A percentile compares a stretch with the other conserved stretches of the same genome.
These are phyloP conservation scores for Austroboletus novae-zelandiae DNA, from an alignment of 1,284 basidiomycete genomes.

Conservation along the genomic window DNA sequence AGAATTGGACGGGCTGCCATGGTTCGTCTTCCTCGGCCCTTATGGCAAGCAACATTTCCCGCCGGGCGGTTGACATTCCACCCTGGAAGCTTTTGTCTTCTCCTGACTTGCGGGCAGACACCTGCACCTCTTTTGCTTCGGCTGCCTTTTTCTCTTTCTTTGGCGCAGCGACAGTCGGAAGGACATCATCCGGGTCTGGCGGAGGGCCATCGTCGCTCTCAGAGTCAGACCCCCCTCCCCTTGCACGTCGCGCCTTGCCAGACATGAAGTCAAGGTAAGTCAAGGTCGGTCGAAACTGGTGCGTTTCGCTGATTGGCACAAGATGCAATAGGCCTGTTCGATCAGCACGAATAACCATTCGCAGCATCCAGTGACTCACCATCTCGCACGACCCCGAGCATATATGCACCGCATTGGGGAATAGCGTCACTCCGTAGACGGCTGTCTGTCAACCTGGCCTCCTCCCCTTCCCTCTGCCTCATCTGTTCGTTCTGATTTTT, in stretches of 20 bases:
- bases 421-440: constrained; percentile 72
- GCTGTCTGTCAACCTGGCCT: constrained; percentile 61
- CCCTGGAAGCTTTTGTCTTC: constrained; percentile 63
- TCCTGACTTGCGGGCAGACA: constrained; percentile 59
- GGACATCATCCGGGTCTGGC: constrained; percentile 71
- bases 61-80: constrained; percentile 56
- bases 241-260: constrained; percentile 55
- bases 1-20: constrained; percentile 67
- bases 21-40: constrained; percentile 70
- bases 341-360: constrained; percentile 10
- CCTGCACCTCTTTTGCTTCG: constrained; percentile 72
- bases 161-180: constrained; percentile 42
- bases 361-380: constrained; percentile 42
- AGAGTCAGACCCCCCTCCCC: constrained; percentile 51
- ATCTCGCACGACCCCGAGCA: constrained; percentile 70
- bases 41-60: constrained; percentile 72
- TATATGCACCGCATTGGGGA: constrained; percentile 58
- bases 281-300: constrained; percentile 76
- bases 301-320: constrained; percentile 72
- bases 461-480: constrained; percentile 51
- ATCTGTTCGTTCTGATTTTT: constrained; percentile 60
- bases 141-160: constrained; percentile 56
- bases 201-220: constrained; percentile 78
- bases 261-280: constrained; percentile 73
- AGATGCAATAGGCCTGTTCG: constrained; percentile 65